These are phyloP conservation scores for Solanum medicagineum DNA, from an alignment of 257 asterid genomes.

Conservation along the genomic window DNA sequence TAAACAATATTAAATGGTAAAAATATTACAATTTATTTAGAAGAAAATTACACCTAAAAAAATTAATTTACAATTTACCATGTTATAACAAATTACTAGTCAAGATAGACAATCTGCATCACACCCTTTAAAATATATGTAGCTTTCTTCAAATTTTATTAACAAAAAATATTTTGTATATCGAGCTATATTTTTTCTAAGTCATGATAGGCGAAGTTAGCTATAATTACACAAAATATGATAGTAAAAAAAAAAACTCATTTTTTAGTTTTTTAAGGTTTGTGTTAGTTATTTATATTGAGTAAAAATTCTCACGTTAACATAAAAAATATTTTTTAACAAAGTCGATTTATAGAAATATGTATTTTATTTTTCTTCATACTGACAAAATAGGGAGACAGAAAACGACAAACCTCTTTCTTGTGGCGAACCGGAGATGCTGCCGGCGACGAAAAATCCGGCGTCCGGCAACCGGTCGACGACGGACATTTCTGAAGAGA, in stretches of 20 bases:
- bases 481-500: slow-evolving; percentile 26
- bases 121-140: neutral
- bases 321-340: rapidly evolving
- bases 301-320: neutral
- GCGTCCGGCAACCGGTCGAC: slow-evolving; percentile 32
- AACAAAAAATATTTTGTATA: neutral
- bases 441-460: slow-evolving; percentile 60
- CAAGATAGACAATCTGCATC: neutral
- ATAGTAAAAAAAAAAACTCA: too few relatives aligned
- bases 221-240: neutral
- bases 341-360: neutral
- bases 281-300: neutral
- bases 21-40: neutral
- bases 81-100: neutral
- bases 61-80: neutral
- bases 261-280: too few relatives aligned
- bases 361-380: neutral
- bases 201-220: neutral
- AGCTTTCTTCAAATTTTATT: neutral
- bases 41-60: neutral
- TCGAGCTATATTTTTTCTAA: neutral
- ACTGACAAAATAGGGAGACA: neutral
- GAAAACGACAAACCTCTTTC: slow-evolving; percentile 32
- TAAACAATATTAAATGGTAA: neutral
- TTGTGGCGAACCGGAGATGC: slow-evolving; percentile 48